Evolutionary conservation across 208 protist species (phyloP), one percentile per base, ranked within the genome.

Genomic region (Borovskyia barvae): DNA sequence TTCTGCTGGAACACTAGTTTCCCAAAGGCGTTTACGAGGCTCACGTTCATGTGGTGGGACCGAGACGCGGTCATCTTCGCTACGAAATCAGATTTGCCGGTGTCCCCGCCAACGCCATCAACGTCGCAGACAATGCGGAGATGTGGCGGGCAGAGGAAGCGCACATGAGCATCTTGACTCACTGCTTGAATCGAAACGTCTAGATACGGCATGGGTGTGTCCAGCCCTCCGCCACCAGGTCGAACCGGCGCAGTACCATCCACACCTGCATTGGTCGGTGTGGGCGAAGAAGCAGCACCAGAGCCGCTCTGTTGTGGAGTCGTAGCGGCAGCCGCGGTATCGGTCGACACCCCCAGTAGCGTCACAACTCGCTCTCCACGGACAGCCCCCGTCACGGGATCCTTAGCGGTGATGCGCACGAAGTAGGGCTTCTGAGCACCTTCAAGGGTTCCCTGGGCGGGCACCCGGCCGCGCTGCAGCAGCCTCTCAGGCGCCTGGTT

Each of bases 1-100:
- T 82, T 76, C 62, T 93, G 87, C 57, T 89, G 80, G 55, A 90
- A 93, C 12, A 78, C 79, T 2, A 84, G 58, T 11, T 69, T 48
- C 20, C 83, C 83, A 24, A 55, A 48, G 36, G 39, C 19, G 60
- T 90, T 74, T 4, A 93, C 22, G n/a, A 93, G 62, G 33, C 64
- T 78, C 36, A 90, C 58, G 55, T 83, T 74, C 2, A 89, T 58
- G 17, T 52, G 71, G 72, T 93, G 87, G 20, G 40, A 35, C 25
- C 66, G 67, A 50, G 56, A 30, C 19, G 72, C 71, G 28, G 46
- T 46, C 59, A 89, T 71, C 45, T 75, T 76, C 5, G 75, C 75
- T n/a, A 72, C 70, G 66, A 82, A 80, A 30, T 88, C 82, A 2
- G 70, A 71, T 20, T 39, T 67, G 0, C 78, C 81, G 30, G 72